Conservation (phyloP, 192 early-diverging fungal species). For the Entomortierella parvispora region DNA sequence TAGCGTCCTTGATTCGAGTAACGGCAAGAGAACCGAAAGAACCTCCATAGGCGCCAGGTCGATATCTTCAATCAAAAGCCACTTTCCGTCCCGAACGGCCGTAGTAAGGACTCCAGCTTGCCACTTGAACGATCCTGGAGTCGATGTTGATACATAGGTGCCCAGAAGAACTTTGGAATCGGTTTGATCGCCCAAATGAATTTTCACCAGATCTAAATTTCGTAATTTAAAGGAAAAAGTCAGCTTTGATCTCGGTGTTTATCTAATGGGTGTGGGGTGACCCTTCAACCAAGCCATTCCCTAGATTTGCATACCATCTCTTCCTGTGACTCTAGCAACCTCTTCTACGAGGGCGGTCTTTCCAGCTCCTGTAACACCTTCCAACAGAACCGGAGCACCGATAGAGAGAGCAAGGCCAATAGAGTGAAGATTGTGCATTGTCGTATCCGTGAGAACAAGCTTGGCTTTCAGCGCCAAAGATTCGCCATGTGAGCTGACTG, state of each 20-base stretch:
- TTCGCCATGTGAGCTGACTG: slow-evolving; percentile 19
- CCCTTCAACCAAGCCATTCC: too few relatives aligned
- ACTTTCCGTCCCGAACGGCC: slow-evolving; percentile 89
- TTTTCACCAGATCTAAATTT: slow-evolving; percentile 83
- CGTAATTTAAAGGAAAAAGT: slow-evolving; percentile 2
- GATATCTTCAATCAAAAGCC: slow-evolving; percentile 98
- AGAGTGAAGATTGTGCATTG: slow-evolving; percentile 77
- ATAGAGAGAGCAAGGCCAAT: slow-evolving; percentile 90
- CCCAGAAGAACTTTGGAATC: slow-evolving; percentile 95
- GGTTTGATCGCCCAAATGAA: slow-evolving; percentile 96
- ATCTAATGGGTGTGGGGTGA: too few relatives aligned
- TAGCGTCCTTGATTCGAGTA: slow-evolving; percentile 89
- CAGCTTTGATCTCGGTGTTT: too few relatives aligned
- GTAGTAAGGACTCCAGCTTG: slow-evolving; percentile 92
- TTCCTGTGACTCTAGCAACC: slow-evolving; percentile 79
- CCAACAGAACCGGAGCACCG: slow-evolving; percentile 86
- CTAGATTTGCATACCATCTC: slow-evolving; percentile 57
- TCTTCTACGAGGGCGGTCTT: slow-evolving; percentile 94
- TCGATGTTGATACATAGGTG: slow-evolving; percentile 92
- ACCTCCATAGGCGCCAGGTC: slow-evolving; percentile 96
- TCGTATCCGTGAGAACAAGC: slow-evolving; percentile 84
- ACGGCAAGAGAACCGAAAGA: slow-evolving; percentile 87
- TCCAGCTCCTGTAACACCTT: slow-evolving; percentile 86
- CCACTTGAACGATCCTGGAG: slow-evolving; percentile 95
- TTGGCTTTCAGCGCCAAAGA: slow-evolving; percentile 21